These are phyloP conservation scores for Crepidotus sp. DNA, from an alignment of 1,284 basidiomycete genomes.

Conservation along the genomic window DNA sequence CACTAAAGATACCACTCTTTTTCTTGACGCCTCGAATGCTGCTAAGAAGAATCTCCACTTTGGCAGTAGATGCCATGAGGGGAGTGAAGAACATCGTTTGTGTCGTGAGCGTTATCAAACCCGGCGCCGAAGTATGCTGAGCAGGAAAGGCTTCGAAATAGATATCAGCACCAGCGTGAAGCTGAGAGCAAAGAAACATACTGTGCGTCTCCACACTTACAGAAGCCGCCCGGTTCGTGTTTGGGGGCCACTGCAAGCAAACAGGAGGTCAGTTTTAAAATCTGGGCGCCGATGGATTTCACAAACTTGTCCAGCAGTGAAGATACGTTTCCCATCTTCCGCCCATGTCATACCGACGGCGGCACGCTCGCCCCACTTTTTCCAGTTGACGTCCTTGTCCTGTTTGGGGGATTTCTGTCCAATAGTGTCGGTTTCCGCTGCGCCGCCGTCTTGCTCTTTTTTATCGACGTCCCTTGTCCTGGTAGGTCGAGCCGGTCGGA, in stretches of 20 bases:
- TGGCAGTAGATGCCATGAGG: conserved; percentile 37
- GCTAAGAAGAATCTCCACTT: conserved; percentile 36
- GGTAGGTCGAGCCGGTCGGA: conserved; percentile 25
- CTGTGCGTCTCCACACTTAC: conserved; percentile 5
- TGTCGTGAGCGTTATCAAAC: conserved; percentile 48
- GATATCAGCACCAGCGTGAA: background rate
- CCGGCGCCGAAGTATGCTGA: conserved; percentile 45
- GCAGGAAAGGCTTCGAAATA: conserved; percentile 47
- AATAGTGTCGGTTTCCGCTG: background rate
- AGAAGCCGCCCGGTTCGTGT: background rate
- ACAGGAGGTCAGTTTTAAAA: background rate
- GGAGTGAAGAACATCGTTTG: conserved; percentile 46
- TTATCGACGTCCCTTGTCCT: conserved; percentile 8
- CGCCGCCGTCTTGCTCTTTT: conserved; percentile 3
- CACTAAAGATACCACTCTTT: conserved; percentile 38
- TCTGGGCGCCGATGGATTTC: background rate
- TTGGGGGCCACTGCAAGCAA: conserved; percentile 4
- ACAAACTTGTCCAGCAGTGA: conserved; percentile 31
- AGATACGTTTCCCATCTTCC: conserved; percentile 33
- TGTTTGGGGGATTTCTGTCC: conserved; percentile 2
- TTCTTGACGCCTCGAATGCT: conserved; percentile 51
- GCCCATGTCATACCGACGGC: conserved; percentile 37
- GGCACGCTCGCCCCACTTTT: conserved; percentile 44
- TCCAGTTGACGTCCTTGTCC: conserved; percentile 35
- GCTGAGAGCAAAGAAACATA: background rate